Evolutionary conservation across 371 early-diverging fungal species (phyloP).

Genomic region (Polyrhizophydium stewartii): DNA sequence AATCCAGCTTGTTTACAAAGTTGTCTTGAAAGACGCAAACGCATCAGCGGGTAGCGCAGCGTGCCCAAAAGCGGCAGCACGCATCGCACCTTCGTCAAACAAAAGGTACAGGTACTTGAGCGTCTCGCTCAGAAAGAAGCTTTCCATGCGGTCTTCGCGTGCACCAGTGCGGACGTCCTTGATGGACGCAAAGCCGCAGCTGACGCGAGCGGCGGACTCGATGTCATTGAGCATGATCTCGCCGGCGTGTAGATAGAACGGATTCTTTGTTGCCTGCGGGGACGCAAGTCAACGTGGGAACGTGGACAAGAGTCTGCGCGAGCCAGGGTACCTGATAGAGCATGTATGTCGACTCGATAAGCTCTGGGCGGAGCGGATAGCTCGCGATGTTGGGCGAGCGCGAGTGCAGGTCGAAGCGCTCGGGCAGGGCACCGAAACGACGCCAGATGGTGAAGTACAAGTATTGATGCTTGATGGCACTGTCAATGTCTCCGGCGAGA

Average conservation of each 20-base stretch:
- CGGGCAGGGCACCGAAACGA: slow-evolving; percentile 78
- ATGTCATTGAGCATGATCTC: slow-evolving; percentile 80
- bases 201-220: slow-evolving; percentile 60
- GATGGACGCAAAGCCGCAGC: slow-evolving; percentile 83
- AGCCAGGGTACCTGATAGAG: slow-evolving; percentile 63
- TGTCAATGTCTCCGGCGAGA: slow-evolving; percentile 76
- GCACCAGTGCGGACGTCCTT: slow-evolving; percentile 59
- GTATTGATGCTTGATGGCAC: slow-evolving; percentile 75
- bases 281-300: slow-evolving; percentile 7
- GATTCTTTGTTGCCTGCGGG: slow-evolving; percentile 88
- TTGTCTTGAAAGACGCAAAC: slow-evolving; percentile 19
- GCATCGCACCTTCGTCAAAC: slow-evolving; percentile 59
- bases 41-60: too few species aligned
- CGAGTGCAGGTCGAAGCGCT: slow-evolving; percentile 71
- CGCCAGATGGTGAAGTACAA: slow-evolving; percentile 84
- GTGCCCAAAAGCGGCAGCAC: too few species aligned
- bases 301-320: neutral
- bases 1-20: slow-evolving; percentile 57
- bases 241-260: slow-evolving; percentile 86
- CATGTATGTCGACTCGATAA: slow-evolving; percentile 90
- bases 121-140: slow-evolving; percentile 91
- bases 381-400: slow-evolving; percentile 53
- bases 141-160: slow-evolving; percentile 89
- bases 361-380: slow-evolving; percentile 91
- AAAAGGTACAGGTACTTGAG: slow-evolving; percentile 89